These are phyloP conservation scores for Erodium maritimum DNA, from an alignment of 345 rosid genomes.

Conservation along the genomic window DNA sequence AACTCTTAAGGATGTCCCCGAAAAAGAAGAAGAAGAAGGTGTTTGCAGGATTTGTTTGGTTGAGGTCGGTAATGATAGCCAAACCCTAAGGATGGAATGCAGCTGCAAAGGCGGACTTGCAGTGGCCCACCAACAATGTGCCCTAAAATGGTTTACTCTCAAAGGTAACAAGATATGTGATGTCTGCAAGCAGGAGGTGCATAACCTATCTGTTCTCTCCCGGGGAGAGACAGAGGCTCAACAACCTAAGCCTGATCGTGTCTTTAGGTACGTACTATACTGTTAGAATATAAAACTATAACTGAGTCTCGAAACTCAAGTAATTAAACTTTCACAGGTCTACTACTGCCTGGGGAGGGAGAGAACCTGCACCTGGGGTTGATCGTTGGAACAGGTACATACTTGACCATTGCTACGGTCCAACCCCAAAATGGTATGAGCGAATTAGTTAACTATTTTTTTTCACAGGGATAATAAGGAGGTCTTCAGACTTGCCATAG, in stretches of 20 bases:
- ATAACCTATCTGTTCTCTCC: slow-evolving; percentile 57
- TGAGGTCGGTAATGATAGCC: slow-evolving; percentile 75
- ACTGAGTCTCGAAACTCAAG: too few relatives aligned
- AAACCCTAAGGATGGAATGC: slow-evolving; percentile 92
- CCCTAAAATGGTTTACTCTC: slow-evolving; percentile 90
- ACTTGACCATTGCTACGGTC: not conserved
- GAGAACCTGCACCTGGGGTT: slow-evolving; percentile 13
- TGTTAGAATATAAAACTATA: too few relatives aligned
- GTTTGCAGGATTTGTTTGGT: slow-evolving; percentile 81
- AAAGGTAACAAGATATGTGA: slow-evolving; percentile 94
- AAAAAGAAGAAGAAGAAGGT: slow-evolving; percentile 89
- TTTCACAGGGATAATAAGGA: slow-evolving; percentile 85
- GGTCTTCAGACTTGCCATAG: slow-evolving; percentile 73
- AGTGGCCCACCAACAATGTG: slow-evolving; percentile 81
- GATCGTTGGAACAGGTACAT: slow-evolving; percentile 41
- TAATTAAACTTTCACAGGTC: too few relatives aligned
- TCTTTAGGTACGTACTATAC: too few relatives aligned
- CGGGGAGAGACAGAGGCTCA: slow-evolving; percentile 29
- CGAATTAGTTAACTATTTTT: not conserved
- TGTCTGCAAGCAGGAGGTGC: slow-evolving; percentile 90
- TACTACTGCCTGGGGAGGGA: too few relatives aligned
- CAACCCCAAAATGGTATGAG: not conserved
- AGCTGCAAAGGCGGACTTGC: slow-evolving; percentile 92
- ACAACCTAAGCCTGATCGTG: too few relatives aligned
- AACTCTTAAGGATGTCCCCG: slow-evolving; percentile 56